A percentile compares a stretch with the other conserved stretches of the same genome.
phyloP scores from a whole-genome alignment of 2,329 filamentous ascomycete species.

The Orbilia ellipsospora region DNA sequence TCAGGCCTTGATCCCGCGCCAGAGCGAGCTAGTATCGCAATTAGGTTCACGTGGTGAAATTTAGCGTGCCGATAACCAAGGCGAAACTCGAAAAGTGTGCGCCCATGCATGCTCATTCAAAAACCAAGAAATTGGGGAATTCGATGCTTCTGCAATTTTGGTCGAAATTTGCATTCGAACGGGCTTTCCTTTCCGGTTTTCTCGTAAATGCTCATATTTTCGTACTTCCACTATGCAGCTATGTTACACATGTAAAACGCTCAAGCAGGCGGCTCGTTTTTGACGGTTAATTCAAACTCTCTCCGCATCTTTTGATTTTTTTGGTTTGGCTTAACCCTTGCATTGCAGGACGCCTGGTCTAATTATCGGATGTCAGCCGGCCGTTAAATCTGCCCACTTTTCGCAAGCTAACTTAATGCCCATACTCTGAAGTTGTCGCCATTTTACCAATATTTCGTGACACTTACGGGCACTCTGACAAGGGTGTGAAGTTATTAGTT shows the following conservation, averaged over 20 bases:
- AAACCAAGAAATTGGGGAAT: slow-evolving; percentile 22
- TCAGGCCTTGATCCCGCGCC: not conserved
- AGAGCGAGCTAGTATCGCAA: not conserved
- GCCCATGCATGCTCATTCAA: not conserved
- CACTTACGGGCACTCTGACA: not conserved
- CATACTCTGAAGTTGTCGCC: slow-evolving; percentile 26
- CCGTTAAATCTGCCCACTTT: slow-evolving; percentile 1
- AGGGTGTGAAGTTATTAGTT: too few relatives aligned
- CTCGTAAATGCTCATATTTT: slow-evolving; percentile 7
- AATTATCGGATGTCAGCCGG: too few relatives aligned
- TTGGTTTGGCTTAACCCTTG: too few relatives aligned
- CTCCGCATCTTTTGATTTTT: slow-evolving; percentile 2
- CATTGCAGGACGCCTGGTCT: too few relatives aligned
- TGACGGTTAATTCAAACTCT: slow-evolving; percentile 2
- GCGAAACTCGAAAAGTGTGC: not conserved
- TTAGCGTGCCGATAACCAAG: not conserved
- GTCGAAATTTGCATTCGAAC: not conserved
- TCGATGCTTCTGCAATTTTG: slow-evolving; percentile 4
- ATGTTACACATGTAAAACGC: slow-evolving; percentile 14
- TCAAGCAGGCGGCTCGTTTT: slow-evolving; percentile 15
- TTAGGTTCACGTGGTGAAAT: slow-evolving; percentile 20
- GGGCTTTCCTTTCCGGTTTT: not conserved
- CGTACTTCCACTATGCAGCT: not conserved
- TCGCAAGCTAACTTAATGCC: slow-evolving; percentile 3
- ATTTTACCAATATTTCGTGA: slow-evolving; percentile 9